These are phyloP conservation scores for Aspergillus diversus DNA, from an alignment of 495 filamentous ascomycete species.

Conservation along the genomic window DNA sequence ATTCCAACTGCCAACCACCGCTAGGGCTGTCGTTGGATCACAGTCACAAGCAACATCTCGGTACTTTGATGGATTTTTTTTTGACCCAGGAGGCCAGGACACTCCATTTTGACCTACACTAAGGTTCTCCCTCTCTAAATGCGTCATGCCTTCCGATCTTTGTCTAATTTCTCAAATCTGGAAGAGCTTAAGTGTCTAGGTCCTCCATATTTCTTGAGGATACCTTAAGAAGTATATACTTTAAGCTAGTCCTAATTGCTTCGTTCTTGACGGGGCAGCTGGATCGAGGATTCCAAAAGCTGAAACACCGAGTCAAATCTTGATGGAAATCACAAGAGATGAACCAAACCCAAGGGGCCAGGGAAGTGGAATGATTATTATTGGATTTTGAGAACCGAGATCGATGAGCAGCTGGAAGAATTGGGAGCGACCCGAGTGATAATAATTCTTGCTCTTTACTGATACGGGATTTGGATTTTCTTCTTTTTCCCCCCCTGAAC, in stretches of 20 bases:
- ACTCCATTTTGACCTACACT: not conserved
- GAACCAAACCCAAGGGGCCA: conserved; percentile 2
- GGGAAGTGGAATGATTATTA: not conserved
- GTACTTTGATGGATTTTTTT: not conserved
- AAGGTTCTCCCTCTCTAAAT: not conserved
- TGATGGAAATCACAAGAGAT: conserved; percentile 8
- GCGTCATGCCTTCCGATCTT: no score
- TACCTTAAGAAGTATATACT: not conserved
- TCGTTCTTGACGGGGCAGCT: no score
- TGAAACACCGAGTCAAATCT: conserved; percentile 25
- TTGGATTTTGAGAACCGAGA: not conserved
- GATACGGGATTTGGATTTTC: no score
- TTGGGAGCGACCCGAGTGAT: no score
- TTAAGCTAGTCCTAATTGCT: conserved; percentile 7
- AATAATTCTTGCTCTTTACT: no score
- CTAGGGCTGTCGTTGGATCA: not conserved
- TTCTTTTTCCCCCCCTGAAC: no score
- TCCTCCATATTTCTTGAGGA: not conserved
- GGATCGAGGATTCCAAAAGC: conserved; percentile 11
- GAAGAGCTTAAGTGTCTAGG: no score
- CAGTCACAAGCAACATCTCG: not conserved
- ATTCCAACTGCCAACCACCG: not conserved
- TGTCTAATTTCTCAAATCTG: no score
- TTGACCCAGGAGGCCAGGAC: not conserved
- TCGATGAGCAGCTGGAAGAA: not conserved